Evolutionary conservation across 2,329 filamentous ascomycete species (phyloP).

Genomic region (Sarocladiaceae sp.): DNA sequence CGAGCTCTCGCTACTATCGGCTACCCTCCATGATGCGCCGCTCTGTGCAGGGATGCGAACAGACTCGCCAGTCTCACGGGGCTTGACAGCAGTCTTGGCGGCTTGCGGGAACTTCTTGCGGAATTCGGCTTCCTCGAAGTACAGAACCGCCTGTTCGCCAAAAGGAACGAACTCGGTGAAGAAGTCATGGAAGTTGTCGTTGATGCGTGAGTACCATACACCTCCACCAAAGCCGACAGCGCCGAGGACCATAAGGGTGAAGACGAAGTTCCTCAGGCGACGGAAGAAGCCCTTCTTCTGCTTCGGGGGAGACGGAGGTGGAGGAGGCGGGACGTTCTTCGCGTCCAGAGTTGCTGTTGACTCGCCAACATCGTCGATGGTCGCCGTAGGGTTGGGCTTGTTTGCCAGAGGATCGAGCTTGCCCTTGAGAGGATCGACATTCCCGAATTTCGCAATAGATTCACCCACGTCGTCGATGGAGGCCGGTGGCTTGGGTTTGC

Average conservation of each 20-base stretch:
- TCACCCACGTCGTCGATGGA: conserved; percentile 17
- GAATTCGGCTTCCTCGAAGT: conserved; percentile 94
- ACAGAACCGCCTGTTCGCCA: conserved; percentile 90
- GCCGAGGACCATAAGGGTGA: conserved; percentile 72
- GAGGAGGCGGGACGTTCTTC: conserved; percentile 20
- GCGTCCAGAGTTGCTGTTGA: conserved; percentile 10
- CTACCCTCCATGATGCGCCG: conserved; percentile 76
- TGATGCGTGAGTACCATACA: conserved; percentile 87
- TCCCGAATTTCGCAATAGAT: conserved; percentile 11
- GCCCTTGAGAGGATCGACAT: conserved; percentile 10
- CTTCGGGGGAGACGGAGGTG: conserved; percentile 33
- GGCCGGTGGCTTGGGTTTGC: conserved; percentile 24
- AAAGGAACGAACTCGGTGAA: conserved; percentile 97
- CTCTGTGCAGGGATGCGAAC: conserved; percentile 83
- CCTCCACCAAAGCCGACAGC: conserved; percentile 79
- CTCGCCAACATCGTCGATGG: conserved; percentile 19
- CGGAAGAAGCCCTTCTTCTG: conserved; percentile 64
- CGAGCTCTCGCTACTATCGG: conserved; percentile 50
- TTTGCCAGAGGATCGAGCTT: too few species aligned
- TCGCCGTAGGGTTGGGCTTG: conserved; percentile 12
- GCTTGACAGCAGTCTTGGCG: conserved; percentile 38
- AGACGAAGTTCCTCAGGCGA: conserved; percentile 71
- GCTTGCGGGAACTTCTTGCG: conserved; percentile 70
- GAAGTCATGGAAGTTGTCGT: conserved; percentile 98
- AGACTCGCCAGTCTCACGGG: conserved; percentile 58